These are phyloP conservation scores for Trichoderma koningii DNA, from an alignment of 2,329 filamentous ascomycete species.

Conservation along the genomic window DNA sequence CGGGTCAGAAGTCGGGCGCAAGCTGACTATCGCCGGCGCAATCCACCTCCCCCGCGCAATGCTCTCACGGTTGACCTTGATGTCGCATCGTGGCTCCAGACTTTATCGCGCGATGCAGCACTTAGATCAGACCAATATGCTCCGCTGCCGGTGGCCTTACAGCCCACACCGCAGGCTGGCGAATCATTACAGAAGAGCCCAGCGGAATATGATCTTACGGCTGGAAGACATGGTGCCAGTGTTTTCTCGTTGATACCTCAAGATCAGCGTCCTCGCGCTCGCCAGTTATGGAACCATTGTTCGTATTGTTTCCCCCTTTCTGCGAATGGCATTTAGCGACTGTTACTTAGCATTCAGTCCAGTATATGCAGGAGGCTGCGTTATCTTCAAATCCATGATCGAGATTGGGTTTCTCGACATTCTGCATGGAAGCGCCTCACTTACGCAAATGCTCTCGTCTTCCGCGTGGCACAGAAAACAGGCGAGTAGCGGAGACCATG, in stretches of 20 bases:
- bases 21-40: slow-evolving; percentile 18
- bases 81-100: slow-evolving; percentile 19
- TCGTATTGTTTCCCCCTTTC: not conserved
- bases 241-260: slow-evolving; percentile 6
- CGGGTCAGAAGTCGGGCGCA: slow-evolving; percentile 18
- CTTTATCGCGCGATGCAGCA: slow-evolving; percentile 1
- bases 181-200: not conserved
- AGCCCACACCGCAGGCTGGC: not conserved
- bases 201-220: too few species aligned
- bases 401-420: slow-evolving; percentile 18
- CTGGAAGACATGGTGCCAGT: not conserved
- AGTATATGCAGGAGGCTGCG: slow-evolving; percentile 19
- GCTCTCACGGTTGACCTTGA: slow-evolving; percentile 18
- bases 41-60: slow-evolving; percentile 13
- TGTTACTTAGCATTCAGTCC: not conserved
- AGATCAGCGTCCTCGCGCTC: slow-evolving; percentile 13
- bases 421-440: slow-evolving; percentile 5
- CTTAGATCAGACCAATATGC: not conserved
- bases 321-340: too few species aligned
- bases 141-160: not conserved
- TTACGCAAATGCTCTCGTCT: slow-evolving; percentile 20
- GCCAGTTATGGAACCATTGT: slow-evolving; percentile 18
- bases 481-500: not conserved
- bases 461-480: slow-evolving; percentile 17
- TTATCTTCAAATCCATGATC: slow-evolving; percentile 23